Conservation (phyloP, 1,284 basidiomycete species). For the Melampsora abietis-canadensis region DNA sequence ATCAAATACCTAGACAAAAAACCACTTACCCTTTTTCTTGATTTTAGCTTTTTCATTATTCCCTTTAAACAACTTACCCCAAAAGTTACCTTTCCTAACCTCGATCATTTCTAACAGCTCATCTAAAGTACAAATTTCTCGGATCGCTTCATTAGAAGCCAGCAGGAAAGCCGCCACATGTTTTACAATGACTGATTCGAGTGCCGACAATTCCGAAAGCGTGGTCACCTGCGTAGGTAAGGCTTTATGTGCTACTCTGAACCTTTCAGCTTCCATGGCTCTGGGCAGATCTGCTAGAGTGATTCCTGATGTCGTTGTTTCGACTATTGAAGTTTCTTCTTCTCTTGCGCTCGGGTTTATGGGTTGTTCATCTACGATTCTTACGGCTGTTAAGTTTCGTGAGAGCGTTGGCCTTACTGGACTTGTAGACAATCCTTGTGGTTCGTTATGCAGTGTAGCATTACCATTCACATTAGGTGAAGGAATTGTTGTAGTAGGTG, state of each 20-base stretch:
- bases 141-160: slow-evolving; percentile 64
- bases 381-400: slow-evolving; percentile 49
- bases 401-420: slow-evolving; percentile 45
- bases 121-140: slow-evolving; percentile 80
- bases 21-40: slow-evolving; percentile 49
- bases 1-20: background rate
- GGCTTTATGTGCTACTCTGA: slow-evolving; percentile 75
- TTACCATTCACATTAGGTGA: slow-evolving; percentile 11
- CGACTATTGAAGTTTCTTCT: slow-evolving; percentile 18
- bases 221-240: slow-evolving; percentile 68
- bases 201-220: slow-evolving; percentile 75
- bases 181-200: slow-evolving; percentile 86
- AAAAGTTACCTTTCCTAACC: slow-evolving; percentile 87
- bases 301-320: slow-evolving; percentile 53
- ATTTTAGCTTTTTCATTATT: slow-evolving; percentile 66
- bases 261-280: slow-evolving; percentile 84
- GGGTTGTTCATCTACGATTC: slow-evolving; percentile 49
- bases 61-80: slow-evolving; percentile 94
- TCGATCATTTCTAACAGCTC: slow-evolving; percentile 92
- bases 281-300: slow-evolving; percentile 96
- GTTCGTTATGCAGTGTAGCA: background rate
- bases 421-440: background rate
- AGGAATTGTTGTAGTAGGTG: slow-evolving; percentile 11
- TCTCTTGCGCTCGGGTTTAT: slow-evolving; percentile 5
- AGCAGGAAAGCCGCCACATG: slow-evolving; percentile 83